Base-by-base conservation (phyloP, 352 stramenopile genomes). In the Hyphochytrium catenoides region DNA sequence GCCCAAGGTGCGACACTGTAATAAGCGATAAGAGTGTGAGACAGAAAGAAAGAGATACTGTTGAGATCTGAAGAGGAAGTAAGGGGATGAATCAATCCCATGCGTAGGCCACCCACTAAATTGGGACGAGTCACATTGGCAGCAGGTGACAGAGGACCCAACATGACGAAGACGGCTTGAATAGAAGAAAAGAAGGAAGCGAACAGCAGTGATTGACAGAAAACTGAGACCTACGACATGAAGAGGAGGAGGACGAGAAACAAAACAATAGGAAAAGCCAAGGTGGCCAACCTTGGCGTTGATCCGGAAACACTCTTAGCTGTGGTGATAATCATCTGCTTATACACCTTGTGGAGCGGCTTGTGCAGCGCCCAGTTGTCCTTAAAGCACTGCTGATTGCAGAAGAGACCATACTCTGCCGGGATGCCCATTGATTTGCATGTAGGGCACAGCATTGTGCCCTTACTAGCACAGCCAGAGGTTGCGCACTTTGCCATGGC, bases 381-480 rank as follows among this genome's bases (percentile, higher is more conserved):
- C 55, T 95, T 95, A 56, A 98, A 97, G 53, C 89, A 97, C 11
- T 75, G 54, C 61, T 96, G 82, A 31, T 58, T 70, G 61, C 79
- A 94, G 56, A 93, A 95, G 21, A 55, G 71, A 56, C 63, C 79
- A 55, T 76, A 75, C 40, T 62, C 57, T 14, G 62, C 37, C 15
- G 74, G 75, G 26, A 91, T 66, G 26, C 66, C 69, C 18, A 91
- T 51, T 53, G 85, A 86, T 51, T 81, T 78, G 60, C 77, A 92
- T 11, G 69, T 88, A 17, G 78, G 78, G 42, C 78, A 93, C 34
- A 67, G 52, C 50, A 91, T 75, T 42, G 63, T 57, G 31, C 71
- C 74, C 36, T 51, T 55, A 55, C 90, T 84, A 36, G 43, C 41
- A 54, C 60, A 87, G 26, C 45, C 72, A 29, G 56, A 59, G 24